phyloP scores from a whole-genome alignment of 2,329 filamentous ascomycete genomes.

The Epichloe baconii region DNA sequence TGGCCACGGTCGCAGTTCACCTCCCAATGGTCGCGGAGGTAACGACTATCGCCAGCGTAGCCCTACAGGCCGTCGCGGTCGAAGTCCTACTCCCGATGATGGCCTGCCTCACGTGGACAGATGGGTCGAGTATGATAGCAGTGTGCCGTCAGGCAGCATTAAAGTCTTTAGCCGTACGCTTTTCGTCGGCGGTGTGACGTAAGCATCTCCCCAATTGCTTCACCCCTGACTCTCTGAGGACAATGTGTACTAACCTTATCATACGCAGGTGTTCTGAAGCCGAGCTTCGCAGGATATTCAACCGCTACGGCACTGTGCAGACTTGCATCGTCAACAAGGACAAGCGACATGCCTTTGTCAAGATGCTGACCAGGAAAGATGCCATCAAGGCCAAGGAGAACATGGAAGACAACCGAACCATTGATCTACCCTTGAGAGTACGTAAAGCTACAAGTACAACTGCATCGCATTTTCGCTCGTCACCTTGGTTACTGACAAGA shows the following conservation, averaged over 20 bases:
- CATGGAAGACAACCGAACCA: constrained; percentile 68
- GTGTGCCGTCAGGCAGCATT: constrained; percentile 63
- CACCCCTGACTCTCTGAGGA: neutral
- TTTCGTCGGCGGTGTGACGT: constrained; percentile 92
- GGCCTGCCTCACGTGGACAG: constrained; percentile 35
- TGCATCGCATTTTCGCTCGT: neutral
- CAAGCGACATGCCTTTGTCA: constrained; percentile 96
- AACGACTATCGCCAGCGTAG: constrained; percentile 80
- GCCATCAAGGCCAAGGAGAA: constrained; percentile 72
- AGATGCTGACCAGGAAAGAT: constrained; percentile 86
- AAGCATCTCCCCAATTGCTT: constrained; percentile 28
- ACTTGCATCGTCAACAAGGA: constrained; percentile 98
- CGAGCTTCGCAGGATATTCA: constrained; percentile 72
- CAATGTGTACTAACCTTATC: neutral
- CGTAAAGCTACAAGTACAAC: constrained; percentile 19
- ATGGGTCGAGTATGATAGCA: constrained; percentile 67
- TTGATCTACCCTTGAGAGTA: constrained; percentile 62
- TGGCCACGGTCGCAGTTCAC: constrained; percentile 60
- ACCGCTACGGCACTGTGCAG: constrained; percentile 74
- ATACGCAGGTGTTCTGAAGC: constrained; percentile 54
- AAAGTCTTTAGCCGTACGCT: constrained; percentile 90
- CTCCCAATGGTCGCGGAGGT: constrained; percentile 28
- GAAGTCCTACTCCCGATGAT: constrained; percentile 43
- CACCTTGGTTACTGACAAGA: constrained; percentile 3
- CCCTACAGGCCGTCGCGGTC: constrained; percentile 55